Evolutionary conservation across 129 eudicot species (phyloP), one percentile per base, ranked within the genome.

Genomic region (Dittrichia graveolens): DNA sequence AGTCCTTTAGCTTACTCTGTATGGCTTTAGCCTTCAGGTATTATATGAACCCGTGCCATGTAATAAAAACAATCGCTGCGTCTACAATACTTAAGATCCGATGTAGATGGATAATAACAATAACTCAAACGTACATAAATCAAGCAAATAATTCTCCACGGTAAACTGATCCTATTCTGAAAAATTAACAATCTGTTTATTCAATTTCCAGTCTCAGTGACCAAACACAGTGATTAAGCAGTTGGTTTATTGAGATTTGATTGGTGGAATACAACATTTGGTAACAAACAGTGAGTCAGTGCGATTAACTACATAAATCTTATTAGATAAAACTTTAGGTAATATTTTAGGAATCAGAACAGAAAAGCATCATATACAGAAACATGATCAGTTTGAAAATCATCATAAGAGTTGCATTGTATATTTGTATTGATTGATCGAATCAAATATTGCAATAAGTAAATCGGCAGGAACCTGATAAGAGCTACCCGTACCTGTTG

Each of bases 121-220:
- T 43, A 43, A 46, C 57, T 49, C 71, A 7, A 13, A 6, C 45
- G 54, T 11, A 19, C 12, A 66, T 34, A 66, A 46, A 66, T 66
- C 43, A 1, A 45, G 12, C 42, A 45, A 46, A 66, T 34, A 35
- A 66, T n/a, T 44, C 37, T 63, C 50, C 24, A 60, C 10, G 12
- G 65, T 24, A 24, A 24, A 24, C 31, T 24, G 1, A 24, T 24
- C 31, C 31, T 24, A 24, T 24, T 24, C 0, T 0, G 31, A 24
- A 19, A 60, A 65, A 9, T 60, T 44, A 60, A 60, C 46, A 60
- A 35, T 35, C 45, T 4, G 35, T 63, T 41, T 62, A 62, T 42
- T 63, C 52, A 42, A 63, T n/a, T 61, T 46, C 47, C 57, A 1
- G 9, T 65, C 16, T 65, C 70, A 45, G 71, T 42, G 57, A 65